Percentiles rank a stretch among this genome's conserved stretches.
Conservation (phyloP, 768 basidiomycete genomes). For the Tulasnella sp. region DNA sequence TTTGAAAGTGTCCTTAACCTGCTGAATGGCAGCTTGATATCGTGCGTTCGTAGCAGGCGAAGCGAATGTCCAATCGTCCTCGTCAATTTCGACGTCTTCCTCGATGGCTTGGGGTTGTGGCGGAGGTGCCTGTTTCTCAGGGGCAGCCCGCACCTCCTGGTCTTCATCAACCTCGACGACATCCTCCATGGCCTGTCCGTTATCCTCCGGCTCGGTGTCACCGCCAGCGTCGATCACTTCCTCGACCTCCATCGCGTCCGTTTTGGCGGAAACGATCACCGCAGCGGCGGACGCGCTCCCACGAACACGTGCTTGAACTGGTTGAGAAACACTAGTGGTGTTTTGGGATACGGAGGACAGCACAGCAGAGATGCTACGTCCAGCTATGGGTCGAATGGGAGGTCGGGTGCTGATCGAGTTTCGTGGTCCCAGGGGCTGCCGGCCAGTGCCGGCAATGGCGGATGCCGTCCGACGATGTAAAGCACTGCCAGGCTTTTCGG, state of each 20-base stretch:
- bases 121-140: slow-evolving; percentile 32
- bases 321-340: slow-evolving; percentile 30
- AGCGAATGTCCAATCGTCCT: slow-evolving; percentile 36
- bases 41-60: slow-evolving; percentile 49
- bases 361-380: slow-evolving; percentile 27
- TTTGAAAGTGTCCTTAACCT: slow-evolving; percentile 64
- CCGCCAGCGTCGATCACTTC: slow-evolving; percentile 55
- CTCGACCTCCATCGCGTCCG: slow-evolving; percentile 35
- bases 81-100: slow-evolving; percentile 54
- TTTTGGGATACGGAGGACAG: background rate
- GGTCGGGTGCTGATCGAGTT: slow-evolving; percentile 25
- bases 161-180: slow-evolving; percentile 48
- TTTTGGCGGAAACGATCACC: background rate
- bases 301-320: slow-evolving; percentile 4
- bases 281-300: background rate
- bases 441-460: background rate
- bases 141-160: slow-evolving; percentile 48
- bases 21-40: slow-evolving; percentile 65
- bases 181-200: slow-evolving; percentile 40
- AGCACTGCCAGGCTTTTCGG: slow-evolving; percentile 25
- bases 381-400: slow-evolving; percentile 22
- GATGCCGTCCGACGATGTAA: slow-evolving; percentile 24
- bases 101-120: slow-evolving; percentile 51
- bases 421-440: background rate
- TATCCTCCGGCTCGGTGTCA: slow-evolving; percentile 44